Conservation (phyloP, 78 protist species). For the slime mould (Dictyostelium discoideum) region dicty_2.7 NC_007089.4:2170001-2170500, state of each 20-base stretch:
- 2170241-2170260: neutral
- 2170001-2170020: neutral
- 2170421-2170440: neutral
- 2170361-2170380: neutral
- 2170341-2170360: neutral
- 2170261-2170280: neutral
- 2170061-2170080: neutral
- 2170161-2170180: neutral
- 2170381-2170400: neutral
- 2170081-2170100: neutral
- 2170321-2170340: neutral
- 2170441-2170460: neutral
- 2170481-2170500: no score
- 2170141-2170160: no score
- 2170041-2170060: neutral
- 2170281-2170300: neutral
- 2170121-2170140: neutral
- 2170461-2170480: no score
- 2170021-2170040: neutral
- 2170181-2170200: neutral
- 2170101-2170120: neutral
- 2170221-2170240: neutral
- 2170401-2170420: neutral
- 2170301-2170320: neutral
- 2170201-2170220: neutral